Evolutionary conservation across 2,329 filamentous ascomycete species (phyloP), one percentile per base, ranked within the genome.

Genomic region (Thielaviopsis euricoi): DNA sequence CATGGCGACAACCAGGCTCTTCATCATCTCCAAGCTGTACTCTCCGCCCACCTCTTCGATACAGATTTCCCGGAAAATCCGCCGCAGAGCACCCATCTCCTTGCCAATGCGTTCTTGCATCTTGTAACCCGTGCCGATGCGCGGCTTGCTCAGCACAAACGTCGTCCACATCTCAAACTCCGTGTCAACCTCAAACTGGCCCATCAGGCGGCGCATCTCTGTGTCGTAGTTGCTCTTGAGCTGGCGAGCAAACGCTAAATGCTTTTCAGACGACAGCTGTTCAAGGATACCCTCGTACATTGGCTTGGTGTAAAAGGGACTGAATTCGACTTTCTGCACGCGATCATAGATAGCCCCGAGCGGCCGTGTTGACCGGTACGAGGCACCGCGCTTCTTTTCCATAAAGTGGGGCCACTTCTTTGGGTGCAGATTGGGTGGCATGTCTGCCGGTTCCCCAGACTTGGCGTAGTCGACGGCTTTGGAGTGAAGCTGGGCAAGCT

Each of bases 391-490:
- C 23, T 62, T 67, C 66, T 83, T 89, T 67, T 89, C 85, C 83
- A 94, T 91, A 67, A 91, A 97, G 67, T 96, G 91, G 0, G 89
- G 93, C 79, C 82, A 95, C 57, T 64, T 71, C 6, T 64, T 73
- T 0, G 86, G 82, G n/a, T 74, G 73, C 3, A 93, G 72, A 0
- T 76, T 71, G 46, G 72, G 70, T 6, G 74, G 73, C 74, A 95
- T 85, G 21, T 76, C 71, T 0, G 90, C 91, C 0, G 86, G 80
- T 10, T 85, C 77, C 0, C 93, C 93, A 1, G 88, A 91, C 71
- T 98, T 98, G 51, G 87, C 83, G 66, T 93, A 98, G 68, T 98
- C 93, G 0, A 98, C 93, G 0, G 93, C 91, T 64, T 83, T 82
- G 0, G 93, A 97, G 67, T 98, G 93, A 2, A 97, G 72, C 9